Evolutionary conservation across 192 early-diverging fungal species (phyloP), one percentile per base, ranked within the genome.

Genomic region (Coemansia sp.): DNA sequence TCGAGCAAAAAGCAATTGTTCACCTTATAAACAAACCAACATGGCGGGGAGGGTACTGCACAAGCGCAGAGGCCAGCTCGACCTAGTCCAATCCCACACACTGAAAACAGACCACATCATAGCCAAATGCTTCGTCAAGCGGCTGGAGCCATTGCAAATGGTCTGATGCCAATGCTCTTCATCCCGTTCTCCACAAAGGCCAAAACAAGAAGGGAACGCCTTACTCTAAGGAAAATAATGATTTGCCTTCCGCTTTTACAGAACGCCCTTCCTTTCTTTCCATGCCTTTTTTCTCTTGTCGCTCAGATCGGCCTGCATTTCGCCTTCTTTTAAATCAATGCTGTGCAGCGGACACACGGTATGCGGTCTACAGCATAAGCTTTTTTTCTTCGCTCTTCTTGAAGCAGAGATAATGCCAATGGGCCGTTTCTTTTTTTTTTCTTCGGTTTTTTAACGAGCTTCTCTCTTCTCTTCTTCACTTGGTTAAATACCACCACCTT

Each of bases 241-340:
- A 28, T 36, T 60, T 31, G 34, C 34, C 34, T 60, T 32, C 57
- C 57, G 11, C 34, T 28, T 60, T 17, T 22, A 10, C 11, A 36
- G 7, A 36, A 7, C 34, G 1, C 51, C 7, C 29, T 12, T 54
- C 6, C 25, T 54, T 54, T 54, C 20, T 54, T 54, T 30, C 11
- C 29, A 20, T 54, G 20, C 51, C 18, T 54, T 29, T 18, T 36
- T 60, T 42, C 12, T 60, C 20, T 60, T 60, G 57, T 60, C 57
- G 57, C 57, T 60, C 57, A 60, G 57, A 60, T 60, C 57, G 57
- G 57, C 57, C 56, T 58, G 56, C 56, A 45, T 34, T 34, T 58
- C 56, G 12, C 18, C 36, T 58, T 18, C 34, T 45, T 45, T 45
- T 45, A n/a, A 45, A 45, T 45, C 42, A 45, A 45, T 45, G 42